These are phyloP conservation scores for Rhizopogon salebrosus DNA, from an alignment of 768 basidiomycete genomes.

Conservation along the genomic window DNA sequence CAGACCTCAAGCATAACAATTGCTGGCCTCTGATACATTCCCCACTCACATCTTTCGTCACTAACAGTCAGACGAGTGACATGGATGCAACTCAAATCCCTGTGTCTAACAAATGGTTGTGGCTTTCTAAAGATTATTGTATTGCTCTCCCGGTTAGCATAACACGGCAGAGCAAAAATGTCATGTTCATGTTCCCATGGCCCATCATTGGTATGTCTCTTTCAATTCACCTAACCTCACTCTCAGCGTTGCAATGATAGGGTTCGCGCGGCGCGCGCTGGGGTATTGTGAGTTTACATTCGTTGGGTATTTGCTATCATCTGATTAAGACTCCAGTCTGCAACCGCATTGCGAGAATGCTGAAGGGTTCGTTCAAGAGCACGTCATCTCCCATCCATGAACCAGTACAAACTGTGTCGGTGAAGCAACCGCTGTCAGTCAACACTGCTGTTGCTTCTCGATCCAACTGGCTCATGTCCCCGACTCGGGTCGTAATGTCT, in stretches of 20 bases:
- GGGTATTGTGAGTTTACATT: background rate
- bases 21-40: slow-evolving; percentile 6
- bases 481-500: background rate
- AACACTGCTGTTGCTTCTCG: background rate
- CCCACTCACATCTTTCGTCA: background rate
- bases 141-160: background rate
- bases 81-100: background rate
- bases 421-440: background rate
- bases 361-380: background rate
- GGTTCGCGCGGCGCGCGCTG: background rate
- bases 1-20: slow-evolving; percentile 14
- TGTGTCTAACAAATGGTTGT: background rate
- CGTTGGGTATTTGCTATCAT: background rate
- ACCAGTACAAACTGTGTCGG: background rate
- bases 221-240: background rate
- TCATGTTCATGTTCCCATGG: too few relatives aligned
- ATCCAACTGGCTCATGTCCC: background rate
- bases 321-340: background rate
- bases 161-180: background rate
- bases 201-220: background rate
- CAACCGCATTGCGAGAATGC: background rate
- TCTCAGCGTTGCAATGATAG: background rate
- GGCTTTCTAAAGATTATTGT: background rate
- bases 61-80: background rate
- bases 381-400: background rate